These are phyloP conservation scores for Cicer arietinum DNA, from an alignment of 306 rosid species.

Conservation along the genomic window DNA sequence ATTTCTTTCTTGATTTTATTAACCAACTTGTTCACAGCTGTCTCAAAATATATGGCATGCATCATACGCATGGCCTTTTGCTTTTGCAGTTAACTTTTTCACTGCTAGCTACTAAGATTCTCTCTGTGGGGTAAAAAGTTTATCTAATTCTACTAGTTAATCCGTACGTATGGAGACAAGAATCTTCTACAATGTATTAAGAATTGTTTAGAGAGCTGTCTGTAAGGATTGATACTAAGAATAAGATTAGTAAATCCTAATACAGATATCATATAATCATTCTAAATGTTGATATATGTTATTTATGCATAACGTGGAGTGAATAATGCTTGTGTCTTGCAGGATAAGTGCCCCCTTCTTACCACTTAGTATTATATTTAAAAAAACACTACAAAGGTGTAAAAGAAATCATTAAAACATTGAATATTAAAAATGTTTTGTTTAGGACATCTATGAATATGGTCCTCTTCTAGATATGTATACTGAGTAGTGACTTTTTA, in stretches of 20 bases:
- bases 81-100: constrained; percentile 39
- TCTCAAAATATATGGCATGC: constrained; percentile 42
- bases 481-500: background rate
- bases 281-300: constrained; percentile 56
- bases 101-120: constrained; percentile 42
- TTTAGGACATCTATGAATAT: constrained; percentile 2
- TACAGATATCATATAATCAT: constrained; percentile 53
- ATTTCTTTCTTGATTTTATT: background rate
- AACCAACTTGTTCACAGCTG: constrained; percentile 20
- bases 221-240: constrained; percentile 53
- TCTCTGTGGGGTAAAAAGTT: constrained; percentile 23
- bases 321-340: constrained; percentile 51
- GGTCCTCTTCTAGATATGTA: background rate
- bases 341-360: background rate
- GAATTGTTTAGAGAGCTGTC: constrained; percentile 48
- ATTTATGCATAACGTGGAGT: constrained; percentile 66
- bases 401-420: background rate
- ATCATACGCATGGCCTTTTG: constrained; percentile 36
- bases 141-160: constrained; percentile 19
- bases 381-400: background rate
- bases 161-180: constrained; percentile 44
- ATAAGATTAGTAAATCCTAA: constrained; percentile 45
- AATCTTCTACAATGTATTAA: constrained; percentile 51
- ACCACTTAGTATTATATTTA: background rate
- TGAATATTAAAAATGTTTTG: background rate